Evolutionary conservation across 2,329 filamentous ascomycete genomes (phyloP).

Genomic region (Stemphylium vesicarium): DNA sequence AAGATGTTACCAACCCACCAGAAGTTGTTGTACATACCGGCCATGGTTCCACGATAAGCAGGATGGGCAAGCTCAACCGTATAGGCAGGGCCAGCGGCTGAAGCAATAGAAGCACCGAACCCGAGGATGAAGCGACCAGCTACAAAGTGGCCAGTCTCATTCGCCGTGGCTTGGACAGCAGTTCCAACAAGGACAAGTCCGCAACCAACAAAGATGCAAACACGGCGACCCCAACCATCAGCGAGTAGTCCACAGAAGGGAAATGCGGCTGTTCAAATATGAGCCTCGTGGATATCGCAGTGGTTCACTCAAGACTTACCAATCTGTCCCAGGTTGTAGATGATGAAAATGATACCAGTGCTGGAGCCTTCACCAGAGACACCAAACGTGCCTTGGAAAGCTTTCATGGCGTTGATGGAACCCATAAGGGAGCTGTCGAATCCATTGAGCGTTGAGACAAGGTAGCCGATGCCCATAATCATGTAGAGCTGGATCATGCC

Average conservation of each 20-base stretch:
- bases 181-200: constrained; percentile 60
- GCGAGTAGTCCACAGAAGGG: constrained; percentile 52
- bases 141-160: constrained; percentile 60
- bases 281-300: no score
- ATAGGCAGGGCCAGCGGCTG: constrained; percentile 64
- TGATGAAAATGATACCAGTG: constrained; percentile 56
- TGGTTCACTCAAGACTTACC: constrained; percentile 9
- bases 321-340: constrained; percentile 59
- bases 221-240: constrained; percentile 56
- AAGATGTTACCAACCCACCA: constrained; percentile 59
- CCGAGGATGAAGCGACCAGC: constrained; percentile 52
- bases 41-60: constrained; percentile 65
- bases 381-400: constrained; percentile 59
- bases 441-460: constrained; percentile 45
- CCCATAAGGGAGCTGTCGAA: constrained; percentile 51
- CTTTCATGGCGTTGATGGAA: constrained; percentile 61
- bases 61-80: constrained; percentile 67
- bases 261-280: constrained; percentile 45
- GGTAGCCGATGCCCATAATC: constrained; percentile 45
- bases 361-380: constrained; percentile 56
- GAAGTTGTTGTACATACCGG: constrained; percentile 61
- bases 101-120: constrained; percentile 62
- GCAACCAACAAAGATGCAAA: constrained; percentile 64
- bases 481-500: constrained; percentile 43
- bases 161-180: constrained; percentile 58